These are phyloP conservation scores for Candida golubevii DNA, from an alignment of 805 yeast genomes.

Conservation along the genomic window DNA sequence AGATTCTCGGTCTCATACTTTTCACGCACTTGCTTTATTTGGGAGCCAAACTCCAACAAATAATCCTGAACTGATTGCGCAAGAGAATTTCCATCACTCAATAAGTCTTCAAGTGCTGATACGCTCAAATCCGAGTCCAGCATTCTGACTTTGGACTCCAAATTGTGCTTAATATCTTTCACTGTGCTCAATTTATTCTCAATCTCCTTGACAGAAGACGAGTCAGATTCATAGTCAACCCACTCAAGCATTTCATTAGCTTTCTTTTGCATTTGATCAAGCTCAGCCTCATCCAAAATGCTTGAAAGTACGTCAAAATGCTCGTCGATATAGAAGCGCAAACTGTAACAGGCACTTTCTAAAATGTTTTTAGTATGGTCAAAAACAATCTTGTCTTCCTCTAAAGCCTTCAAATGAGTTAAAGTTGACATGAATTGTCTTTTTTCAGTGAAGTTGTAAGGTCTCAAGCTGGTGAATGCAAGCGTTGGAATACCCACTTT, in stretches of 20 bases:
- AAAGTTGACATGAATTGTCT: slow-evolving; percentile 46
- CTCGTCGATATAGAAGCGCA: slow-evolving; percentile 57
- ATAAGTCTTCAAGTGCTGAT: slow-evolving; percentile 41
- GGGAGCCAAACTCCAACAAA: slow-evolving; percentile 43
- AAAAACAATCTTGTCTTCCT: slow-evolving; percentile 47
- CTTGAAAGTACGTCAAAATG: slow-evolving; percentile 37
- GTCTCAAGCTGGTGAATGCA: slow-evolving; percentile 35
- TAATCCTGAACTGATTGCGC: slow-evolving; percentile 41
- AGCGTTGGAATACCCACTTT: slow-evolving; percentile 42
- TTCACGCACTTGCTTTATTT: slow-evolving; percentile 38
- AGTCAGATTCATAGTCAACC: slow-evolving; percentile 70
- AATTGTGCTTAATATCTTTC: slow-evolving; percentile 14
- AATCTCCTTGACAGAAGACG: slow-evolving; percentile 33
- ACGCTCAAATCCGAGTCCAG: slow-evolving; percentile 44
- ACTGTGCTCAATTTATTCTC: slow-evolving; percentile 23
- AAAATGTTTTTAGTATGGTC: slow-evolving; percentile 63
- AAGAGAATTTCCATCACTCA: slow-evolving; percentile 39
- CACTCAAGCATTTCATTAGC: slow-evolving; percentile 61
- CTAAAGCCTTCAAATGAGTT: slow-evolving; percentile 48
- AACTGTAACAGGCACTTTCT: slow-evolving; percentile 68
- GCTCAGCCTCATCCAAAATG: slow-evolving; percentile 37
- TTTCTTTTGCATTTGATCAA: slow-evolving; percentile 25
- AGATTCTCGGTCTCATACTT: slow-evolving; percentile 43
- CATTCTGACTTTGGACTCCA: slow-evolving; percentile 38
- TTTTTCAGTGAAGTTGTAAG: slow-evolving; percentile 38